Evolutionary conservation across 1,139 yeast species (phyloP).

Genomic region (Komagataea norvegica): DNA sequence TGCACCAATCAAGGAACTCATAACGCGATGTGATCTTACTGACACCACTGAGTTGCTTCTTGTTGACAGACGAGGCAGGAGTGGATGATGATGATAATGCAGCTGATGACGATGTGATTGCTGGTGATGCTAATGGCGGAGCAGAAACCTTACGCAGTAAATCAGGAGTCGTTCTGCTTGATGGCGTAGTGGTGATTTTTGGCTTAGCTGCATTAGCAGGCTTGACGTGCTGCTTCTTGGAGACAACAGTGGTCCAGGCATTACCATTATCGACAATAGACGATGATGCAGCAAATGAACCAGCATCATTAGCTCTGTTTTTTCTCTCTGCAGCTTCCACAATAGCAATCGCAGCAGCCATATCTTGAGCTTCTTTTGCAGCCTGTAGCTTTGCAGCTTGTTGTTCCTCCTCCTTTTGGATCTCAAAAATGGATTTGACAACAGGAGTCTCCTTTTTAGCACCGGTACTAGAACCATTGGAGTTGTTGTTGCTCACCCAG

Average conservation of each 20-base stretch:
- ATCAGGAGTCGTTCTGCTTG: slow-evolving; percentile 35
- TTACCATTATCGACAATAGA: slow-evolving; percentile 16
- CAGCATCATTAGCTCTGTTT: no score
- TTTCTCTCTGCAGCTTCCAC: slow-evolving; percentile 10
- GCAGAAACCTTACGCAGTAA: slow-evolving; percentile 44
- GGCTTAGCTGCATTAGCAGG: slow-evolving; percentile 2
- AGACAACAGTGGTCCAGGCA: slow-evolving; percentile 34
- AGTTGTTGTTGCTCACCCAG: slow-evolving; percentile 24
- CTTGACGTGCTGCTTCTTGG: slow-evolving; percentile 18
- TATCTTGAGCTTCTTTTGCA: slow-evolving; percentile 23
- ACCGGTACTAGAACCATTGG: slow-evolving; percentile 10
- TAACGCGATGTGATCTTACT: slow-evolving; percentile 33
- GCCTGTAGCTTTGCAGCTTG: slow-evolving; percentile 19
- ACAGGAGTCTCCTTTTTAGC: slow-evolving; percentile 27
- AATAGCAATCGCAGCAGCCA: slow-evolving; percentile 22
- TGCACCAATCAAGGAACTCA: slow-evolving; percentile 84
- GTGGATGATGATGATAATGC: slow-evolving; percentile 20
- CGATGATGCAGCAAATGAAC: slow-evolving; percentile 5
- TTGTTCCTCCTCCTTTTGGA: slow-evolving; percentile 44
- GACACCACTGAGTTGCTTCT: no score
- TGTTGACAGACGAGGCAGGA: no score
- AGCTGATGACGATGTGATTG: slow-evolving; percentile 30
- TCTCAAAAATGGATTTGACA: slow-evolving; percentile 41
- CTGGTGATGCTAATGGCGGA: slow-evolving; percentile 28
- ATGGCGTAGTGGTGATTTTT: slow-evolving; percentile 9